Conservation (phyloP, 805 yeast species). For the Saturnispora besseyi region DNA sequence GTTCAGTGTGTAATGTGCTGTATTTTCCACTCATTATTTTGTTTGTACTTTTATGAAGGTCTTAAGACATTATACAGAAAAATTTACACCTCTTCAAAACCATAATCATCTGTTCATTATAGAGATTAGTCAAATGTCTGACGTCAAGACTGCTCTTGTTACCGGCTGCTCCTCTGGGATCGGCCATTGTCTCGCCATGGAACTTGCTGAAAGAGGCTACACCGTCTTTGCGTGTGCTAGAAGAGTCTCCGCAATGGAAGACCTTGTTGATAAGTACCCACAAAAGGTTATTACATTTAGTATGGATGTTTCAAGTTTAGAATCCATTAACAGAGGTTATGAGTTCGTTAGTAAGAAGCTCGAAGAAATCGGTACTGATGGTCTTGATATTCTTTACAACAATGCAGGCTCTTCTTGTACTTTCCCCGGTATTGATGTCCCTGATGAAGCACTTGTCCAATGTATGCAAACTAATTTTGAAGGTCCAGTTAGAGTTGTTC, state of each 20-base stretch:
- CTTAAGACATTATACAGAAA: neutral
- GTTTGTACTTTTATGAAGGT: neutral
- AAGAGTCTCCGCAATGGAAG: constrained; percentile 51
- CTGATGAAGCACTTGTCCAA: constrained; percentile 37
- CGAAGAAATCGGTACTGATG: constrained; percentile 16
- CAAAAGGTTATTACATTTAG: constrained; percentile 36
- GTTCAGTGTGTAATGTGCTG: neutral
- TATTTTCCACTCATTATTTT: neutral
- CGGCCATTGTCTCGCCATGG: constrained; percentile 40
- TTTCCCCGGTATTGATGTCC: constrained; percentile 58
- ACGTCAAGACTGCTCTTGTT: constrained; percentile 34
- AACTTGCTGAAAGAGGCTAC: constrained; percentile 36
- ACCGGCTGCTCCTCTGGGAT: constrained; percentile 58
- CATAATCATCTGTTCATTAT: neutral
- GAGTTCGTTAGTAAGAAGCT: constrained; percentile 28
- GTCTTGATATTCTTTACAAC: constrained; percentile 53
- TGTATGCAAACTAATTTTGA: constrained; percentile 60
- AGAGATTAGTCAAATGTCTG: neutral
- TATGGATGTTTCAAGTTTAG: constrained; percentile 50
- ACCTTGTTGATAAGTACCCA: constrained; percentile 31
- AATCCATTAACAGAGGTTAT: constrained; percentile 38
- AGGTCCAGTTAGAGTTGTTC: constrained; percentile 56
- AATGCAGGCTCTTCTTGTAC: constrained; percentile 60
- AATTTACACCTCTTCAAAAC: neutral
- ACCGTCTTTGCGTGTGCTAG: constrained; percentile 70